Evolutionary conservation across 352 stramenopile species (phyloP).

Genomic region (Chrysophaeum taylorii): DNA sequence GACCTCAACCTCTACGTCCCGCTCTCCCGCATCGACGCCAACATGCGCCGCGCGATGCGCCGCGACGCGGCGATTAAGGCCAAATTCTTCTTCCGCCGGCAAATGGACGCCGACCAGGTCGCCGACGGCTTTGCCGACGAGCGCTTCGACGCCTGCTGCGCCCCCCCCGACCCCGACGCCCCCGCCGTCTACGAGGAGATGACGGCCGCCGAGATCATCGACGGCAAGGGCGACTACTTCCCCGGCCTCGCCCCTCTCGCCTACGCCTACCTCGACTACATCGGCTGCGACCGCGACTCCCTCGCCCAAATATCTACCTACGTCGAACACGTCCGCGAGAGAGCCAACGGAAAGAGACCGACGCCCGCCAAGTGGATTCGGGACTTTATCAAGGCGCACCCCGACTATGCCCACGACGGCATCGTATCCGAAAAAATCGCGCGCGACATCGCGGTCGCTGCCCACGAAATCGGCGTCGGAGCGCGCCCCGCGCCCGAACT

Average conservation of each 20-base stretch:
- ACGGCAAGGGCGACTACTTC: slow-evolving; percentile 85
- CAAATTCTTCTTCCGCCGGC: slow-evolving; percentile 94
- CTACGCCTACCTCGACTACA: slow-evolving; percentile 93
- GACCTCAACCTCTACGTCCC: slow-evolving; percentile 98
- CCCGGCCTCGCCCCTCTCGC: slow-evolving; percentile 88
- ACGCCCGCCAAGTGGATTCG: slow-evolving; percentile 92
- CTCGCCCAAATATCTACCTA: slow-evolving; percentile 44
- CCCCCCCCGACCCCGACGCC: neutral
- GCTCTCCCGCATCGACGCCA: slow-evolving; percentile 93
- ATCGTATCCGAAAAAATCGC: slow-evolving; percentile 59
- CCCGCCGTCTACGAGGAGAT: slow-evolving; percentile 68
- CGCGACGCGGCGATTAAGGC: slow-evolving; percentile 82
- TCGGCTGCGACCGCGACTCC: slow-evolving; percentile 84
- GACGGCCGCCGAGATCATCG: slow-evolving; percentile 91
- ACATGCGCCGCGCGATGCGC: slow-evolving; percentile 94
- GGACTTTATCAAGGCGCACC: slow-evolving; percentile 82
- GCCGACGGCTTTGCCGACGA: too few relatives aligned
- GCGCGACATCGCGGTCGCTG: slow-evolving; percentile 81
- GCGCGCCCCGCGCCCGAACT: slow-evolving; percentile 76
- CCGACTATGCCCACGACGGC: slow-evolving; percentile 88
- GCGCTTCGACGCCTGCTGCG: neutral
- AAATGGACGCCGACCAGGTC: slow-evolving; percentile 47
- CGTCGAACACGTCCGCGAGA: slow-evolving; percentile 77
- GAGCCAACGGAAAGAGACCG: slow-evolving; percentile 79
- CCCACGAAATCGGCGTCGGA: slow-evolving; percentile 87